These are phyloP conservation scores for Rubroboletus satanas DNA, from an alignment of 768 basidiomycete genomes.

Conservation along the genomic window DNA sequence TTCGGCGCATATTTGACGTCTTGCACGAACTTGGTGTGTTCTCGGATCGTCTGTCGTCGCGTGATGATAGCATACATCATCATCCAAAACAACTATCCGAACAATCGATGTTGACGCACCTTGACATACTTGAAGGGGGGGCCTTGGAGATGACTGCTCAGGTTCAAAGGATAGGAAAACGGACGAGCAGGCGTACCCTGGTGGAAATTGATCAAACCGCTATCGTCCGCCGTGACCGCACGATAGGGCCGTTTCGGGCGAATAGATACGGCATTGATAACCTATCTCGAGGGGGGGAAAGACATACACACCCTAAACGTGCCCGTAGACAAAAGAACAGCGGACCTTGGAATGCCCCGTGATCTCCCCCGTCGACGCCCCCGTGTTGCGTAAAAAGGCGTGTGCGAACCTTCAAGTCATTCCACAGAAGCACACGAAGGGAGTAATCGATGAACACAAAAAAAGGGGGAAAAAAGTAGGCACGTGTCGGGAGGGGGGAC, in stretches of 20 bases:
- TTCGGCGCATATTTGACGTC: conserved; percentile 80
- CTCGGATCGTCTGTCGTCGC: conserved; percentile 64
- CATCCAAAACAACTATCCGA: background rate
- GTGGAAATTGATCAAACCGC: conserved; percentile 76
- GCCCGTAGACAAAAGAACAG: background rate
- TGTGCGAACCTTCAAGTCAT: conserved; percentile 60
- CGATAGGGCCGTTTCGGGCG: conserved; percentile 87
- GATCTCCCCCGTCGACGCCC: conserved; percentile 84
- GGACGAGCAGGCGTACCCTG: conserved; percentile 46
- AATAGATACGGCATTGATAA: conserved; percentile 85
- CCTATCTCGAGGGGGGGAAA: conserved; percentile 36
- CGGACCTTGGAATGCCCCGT: conserved; percentile 82
- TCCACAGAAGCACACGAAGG: background rate
- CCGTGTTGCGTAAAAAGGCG: conserved; percentile 80
- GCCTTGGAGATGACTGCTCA: conserved; percentile 36
- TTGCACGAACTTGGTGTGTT: conserved; percentile 90
- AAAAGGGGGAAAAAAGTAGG: background rate
- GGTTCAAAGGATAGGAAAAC: background rate
- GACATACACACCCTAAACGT: background rate
- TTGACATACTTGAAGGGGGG: conserved; percentile 89
- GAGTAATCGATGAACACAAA: background rate
- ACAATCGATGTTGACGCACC: conserved; percentile 33
- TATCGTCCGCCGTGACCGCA: conserved; percentile 86
- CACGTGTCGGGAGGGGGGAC: background rate
- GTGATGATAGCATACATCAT: background rate